A percentile compares a stretch with the other conserved stretches of the same genome.
Evolutionary conservation across 768 basidiomycete genomes (phyloP).

Genomic region (Sporobolomyces pararoseus): DNA sequence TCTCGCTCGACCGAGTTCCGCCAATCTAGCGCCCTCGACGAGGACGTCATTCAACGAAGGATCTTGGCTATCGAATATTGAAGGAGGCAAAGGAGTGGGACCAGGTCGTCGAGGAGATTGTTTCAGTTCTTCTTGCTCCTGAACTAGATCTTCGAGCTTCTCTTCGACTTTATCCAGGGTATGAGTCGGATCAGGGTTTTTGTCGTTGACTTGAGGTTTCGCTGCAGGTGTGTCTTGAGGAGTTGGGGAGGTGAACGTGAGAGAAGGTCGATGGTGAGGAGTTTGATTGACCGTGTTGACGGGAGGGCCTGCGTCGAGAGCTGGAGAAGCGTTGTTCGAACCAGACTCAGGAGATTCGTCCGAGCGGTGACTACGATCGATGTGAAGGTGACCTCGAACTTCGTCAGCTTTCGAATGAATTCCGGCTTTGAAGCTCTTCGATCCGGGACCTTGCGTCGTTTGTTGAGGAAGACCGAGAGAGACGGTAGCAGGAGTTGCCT

Average conservation of each 20-base stretch:
- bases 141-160: conserved; percentile 10
- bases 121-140: conserved; percentile 5
- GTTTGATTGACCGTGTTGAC: neutral
- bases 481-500: neutral
- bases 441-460: neutral
- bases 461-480: neutral
- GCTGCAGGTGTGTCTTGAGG: conserved; percentile 13
- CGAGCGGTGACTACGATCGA: conserved; percentile 20
- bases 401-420: conserved; percentile 26
- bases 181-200: neutral
- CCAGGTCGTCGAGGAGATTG: conserved; percentile 10
- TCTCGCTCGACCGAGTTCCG: conserved; percentile 6
- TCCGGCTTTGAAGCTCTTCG: conserved; percentile 1
- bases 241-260: conserved; percentile 29
- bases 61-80: neutral
- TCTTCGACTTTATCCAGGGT: conserved; percentile 31
- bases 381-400: conserved; percentile 36
- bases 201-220: neutral
- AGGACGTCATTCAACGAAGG: conserved; percentile 26
- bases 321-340: conserved; percentile 22
- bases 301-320: neutral
- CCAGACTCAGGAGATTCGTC: neutral
- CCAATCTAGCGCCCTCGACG: conserved; percentile 25
- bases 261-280: neutral
- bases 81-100: conserved; percentile 28